These are phyloP conservation scores for Eimeria falciformis DNA, from an alignment of 169 alveolate genomes.

Conservation along the genomic window DNA sequence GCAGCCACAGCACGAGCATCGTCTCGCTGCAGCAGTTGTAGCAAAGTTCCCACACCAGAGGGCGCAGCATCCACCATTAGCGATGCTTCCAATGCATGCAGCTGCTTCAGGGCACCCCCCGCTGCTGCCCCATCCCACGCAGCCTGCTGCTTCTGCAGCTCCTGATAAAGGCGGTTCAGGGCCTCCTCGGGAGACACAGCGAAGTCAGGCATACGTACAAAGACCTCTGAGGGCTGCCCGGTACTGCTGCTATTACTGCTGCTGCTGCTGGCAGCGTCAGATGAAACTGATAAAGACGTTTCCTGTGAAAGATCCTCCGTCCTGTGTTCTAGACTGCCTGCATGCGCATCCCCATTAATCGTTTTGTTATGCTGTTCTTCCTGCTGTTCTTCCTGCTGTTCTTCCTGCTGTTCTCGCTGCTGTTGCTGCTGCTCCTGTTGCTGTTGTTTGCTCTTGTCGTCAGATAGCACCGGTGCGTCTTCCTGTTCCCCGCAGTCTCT, in stretches of 20 bases:
- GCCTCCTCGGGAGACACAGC: conserved; percentile 12
- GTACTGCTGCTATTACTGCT: neutral
- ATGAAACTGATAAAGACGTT: neutral
- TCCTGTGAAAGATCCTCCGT: neutral
- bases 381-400: neutral
- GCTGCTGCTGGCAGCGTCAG: conserved; percentile 13
- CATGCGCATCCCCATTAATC: too few relatives aligned
- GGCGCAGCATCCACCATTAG: neutral
- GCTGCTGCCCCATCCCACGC: neutral
- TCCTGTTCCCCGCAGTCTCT: neutral
- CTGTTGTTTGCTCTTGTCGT: neutral
- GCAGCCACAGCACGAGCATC: conserved; percentile 20
- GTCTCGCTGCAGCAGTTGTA: conserved; percentile 8
- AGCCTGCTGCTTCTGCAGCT: conserved; percentile 17
- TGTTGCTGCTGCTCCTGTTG: neutral
- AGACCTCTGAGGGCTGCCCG: too few relatives aligned
- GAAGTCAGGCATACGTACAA: too few relatives aligned
- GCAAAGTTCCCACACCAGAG: conserved; percentile 1
- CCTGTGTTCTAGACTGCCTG: too few relatives aligned
- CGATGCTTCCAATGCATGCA: neutral
- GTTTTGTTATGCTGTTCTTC: conserved; percentile 1
- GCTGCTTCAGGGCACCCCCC: neutral
- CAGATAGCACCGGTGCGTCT: too few relatives aligned
- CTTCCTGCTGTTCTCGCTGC: neutral
- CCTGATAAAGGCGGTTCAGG: conserved; percentile 1